phyloP scores from a whole-genome alignment of 768 basidiomycete genomes.

The Suillus lakei region DNA sequence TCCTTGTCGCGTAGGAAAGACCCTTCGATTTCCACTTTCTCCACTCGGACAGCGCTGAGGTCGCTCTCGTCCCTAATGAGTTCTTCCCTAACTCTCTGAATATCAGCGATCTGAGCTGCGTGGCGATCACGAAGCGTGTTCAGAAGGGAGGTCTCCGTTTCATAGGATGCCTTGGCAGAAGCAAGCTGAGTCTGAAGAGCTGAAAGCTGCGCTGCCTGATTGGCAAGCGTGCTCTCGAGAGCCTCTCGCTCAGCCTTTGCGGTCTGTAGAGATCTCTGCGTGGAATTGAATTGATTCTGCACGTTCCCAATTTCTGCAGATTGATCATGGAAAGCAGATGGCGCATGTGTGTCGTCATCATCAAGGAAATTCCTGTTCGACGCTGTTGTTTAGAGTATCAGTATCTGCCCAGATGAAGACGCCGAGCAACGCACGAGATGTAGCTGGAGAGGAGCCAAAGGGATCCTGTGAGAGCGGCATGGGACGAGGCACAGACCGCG shows the following conservation, averaged over 20 bases:
- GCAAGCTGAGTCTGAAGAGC: conserved; percentile 84
- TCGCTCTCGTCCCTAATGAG: conserved; percentile 92
- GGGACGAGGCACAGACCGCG: conserved; percentile 31
- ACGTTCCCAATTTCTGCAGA: conserved; percentile 89
- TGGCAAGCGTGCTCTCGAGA: conserved; percentile 66
- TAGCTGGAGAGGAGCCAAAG: conserved; percentile 45
- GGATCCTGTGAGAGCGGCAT: conserved; percentile 47
- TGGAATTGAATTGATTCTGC: conserved; percentile 84
- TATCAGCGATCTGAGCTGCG: conserved; percentile 66
- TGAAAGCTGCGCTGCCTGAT: conserved; percentile 75
- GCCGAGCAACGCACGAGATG: conserved; percentile 24
- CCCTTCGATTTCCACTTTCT: conserved; percentile 92
- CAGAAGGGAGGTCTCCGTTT: conserved; percentile 78
- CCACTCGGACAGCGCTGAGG: conserved; percentile 82
- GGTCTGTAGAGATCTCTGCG: conserved; percentile 69
- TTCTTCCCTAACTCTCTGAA: conserved; percentile 74
- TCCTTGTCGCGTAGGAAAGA: conserved; percentile 90
- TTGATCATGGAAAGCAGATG: conserved; percentile 66
- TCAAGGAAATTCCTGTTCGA: conserved; percentile 66
- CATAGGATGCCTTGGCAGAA: conserved; percentile 82
- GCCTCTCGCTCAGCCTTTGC: conserved; percentile 67
- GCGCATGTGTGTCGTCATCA: conserved; percentile 55
- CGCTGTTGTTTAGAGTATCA: conserved; percentile 15
- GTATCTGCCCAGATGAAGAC: conserved; percentile 7
- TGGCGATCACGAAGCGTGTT: conserved; percentile 71